Conservation (phyloP, 2,329 filamentous ascomycete genomes). For the Aureobasidium vineae region DNA sequence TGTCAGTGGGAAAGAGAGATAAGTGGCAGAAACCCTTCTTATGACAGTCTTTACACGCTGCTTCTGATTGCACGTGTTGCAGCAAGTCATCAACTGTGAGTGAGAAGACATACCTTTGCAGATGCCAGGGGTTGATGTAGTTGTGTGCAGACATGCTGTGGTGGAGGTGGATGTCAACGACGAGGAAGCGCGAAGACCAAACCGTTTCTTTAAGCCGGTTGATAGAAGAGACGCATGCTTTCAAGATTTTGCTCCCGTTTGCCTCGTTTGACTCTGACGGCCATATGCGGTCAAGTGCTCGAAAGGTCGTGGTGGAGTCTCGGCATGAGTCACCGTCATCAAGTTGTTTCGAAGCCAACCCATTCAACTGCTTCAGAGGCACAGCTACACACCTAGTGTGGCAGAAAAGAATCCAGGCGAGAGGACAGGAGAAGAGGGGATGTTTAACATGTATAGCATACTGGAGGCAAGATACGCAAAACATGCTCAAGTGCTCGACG, state of each 20-base stretch:
- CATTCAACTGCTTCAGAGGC: not conserved
- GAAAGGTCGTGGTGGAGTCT: not conserved
- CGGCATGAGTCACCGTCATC: not conserved
- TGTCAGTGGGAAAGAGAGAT: not conserved
- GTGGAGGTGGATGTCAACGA: not conserved
- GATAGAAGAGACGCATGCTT: not conserved
- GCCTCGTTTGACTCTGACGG: not conserved
- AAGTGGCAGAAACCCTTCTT: not conserved
- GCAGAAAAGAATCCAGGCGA: too few species aligned
- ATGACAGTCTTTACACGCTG: not conserved
- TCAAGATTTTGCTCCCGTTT: not conserved
- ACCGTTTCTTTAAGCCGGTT: not conserved
- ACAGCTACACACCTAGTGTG: not conserved
- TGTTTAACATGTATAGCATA: too few species aligned
- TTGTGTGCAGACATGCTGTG: not conserved
- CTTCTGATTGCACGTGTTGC: too few species aligned
- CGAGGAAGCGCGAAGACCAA: not conserved
- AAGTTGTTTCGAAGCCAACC: not conserved
- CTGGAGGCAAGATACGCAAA: too few species aligned
- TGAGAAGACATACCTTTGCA: not conserved
- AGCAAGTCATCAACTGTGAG: not conserved
- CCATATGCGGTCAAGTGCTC: not conserved
- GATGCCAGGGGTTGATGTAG: not conserved
- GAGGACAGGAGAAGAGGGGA: too few species aligned
- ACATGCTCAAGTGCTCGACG: too few species aligned